Base-by-base conservation (phyloP, 108 stramenopile species). In the Fistulifera pelliculosa region DNA sequence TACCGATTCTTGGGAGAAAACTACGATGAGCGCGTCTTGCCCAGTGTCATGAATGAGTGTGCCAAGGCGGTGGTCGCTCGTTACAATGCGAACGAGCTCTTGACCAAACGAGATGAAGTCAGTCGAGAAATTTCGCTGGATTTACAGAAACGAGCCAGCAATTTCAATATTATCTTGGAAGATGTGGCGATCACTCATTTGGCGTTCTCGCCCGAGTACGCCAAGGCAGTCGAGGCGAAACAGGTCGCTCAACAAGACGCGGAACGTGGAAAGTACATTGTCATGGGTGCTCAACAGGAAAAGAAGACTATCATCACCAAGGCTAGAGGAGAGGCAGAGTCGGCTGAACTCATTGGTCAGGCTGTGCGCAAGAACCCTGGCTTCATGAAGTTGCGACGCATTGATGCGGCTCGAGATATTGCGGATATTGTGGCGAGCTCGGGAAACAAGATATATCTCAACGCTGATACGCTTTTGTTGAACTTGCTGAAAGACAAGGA, bases 161-260 rank as follows among this genome's bases (percentile, higher is more conserved):
- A 87, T 31, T 99, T 98, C 67, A 85, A 98, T 76, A 69, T 99
- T 25, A 89, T 88, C 13, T 78, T 99, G 58, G 99, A 99, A 58
- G 99, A 99, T 76, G 99, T 99, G 19, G 93, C 97, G 65, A 98
- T 99, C 66, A 99, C 97, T 38, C 98, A 98, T 69, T 75, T 99
- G 47, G 96, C 95, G 47, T 99, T 99, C 68, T 94, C 95, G 40
- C 68, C 80, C 23, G 99, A 99, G 70, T 99, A 96, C 72, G 94
- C 94, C 64, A 94, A 83, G 73, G 98, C 99, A 52, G 97, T 99
- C 73, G 99, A 99, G 83, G 59, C 78, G 64, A 99, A 99, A 78
- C 99, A 99, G 77, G 99, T 99, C 38, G 99, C 99, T 5, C 94
- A 81, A 44, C 99, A 99, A 72, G 98, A 99, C 66, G 97, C 99